Evolutionary conservation across 495 filamentous ascomycete genomes (phyloP), one percentile per base, ranked within the genome.

Genomic region (Pyronema omphalodes): DNA sequence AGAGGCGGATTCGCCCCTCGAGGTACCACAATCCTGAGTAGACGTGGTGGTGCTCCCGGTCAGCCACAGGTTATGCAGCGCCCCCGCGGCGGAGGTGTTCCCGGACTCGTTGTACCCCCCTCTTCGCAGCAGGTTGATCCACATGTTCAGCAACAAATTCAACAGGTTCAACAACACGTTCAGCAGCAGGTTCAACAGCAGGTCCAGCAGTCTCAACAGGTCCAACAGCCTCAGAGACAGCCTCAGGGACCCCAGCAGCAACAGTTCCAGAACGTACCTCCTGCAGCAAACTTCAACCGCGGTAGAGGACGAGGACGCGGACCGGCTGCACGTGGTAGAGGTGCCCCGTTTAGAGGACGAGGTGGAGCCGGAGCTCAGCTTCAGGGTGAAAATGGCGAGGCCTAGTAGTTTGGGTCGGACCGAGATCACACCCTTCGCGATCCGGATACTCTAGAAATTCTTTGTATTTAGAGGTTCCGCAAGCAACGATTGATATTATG

Each of bases 11-110:
- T 55, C 8, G 45, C 37, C 7, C 50, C 50, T 12, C 33, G 50
- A 52, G 50, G 50, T 18, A 9, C 14, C 35, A 60, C 29, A 14
- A 19, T 46, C 51, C 15, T 45, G n/a, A 41, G 52, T 41, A 54
- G 67, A 37, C 67, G 68, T 51, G 67, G 65, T 40, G 63, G 68
- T 36, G 60, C 60, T n/a, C 67, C 67, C 54, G 69, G 12, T 44
- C 52, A 34, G 14, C 58, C 56, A 37, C 47, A 15, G 36, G 57
- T 59, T 43, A 50, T 44, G 23, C 58, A 53, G 23, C 33, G 50
- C 15, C 23, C 23, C 5, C 35, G 59, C 7, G 61, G 65, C 19
- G 40, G 56, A 46, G 58, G 63, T 48, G 52, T 49, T 54, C 67
- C 14, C 11, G 52, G 50, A 1, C 7, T 40, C 15, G 8, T 51